Conservation (phyloP, 805 yeast genomes). For the Myxozyma lipomycoides region DNA sequence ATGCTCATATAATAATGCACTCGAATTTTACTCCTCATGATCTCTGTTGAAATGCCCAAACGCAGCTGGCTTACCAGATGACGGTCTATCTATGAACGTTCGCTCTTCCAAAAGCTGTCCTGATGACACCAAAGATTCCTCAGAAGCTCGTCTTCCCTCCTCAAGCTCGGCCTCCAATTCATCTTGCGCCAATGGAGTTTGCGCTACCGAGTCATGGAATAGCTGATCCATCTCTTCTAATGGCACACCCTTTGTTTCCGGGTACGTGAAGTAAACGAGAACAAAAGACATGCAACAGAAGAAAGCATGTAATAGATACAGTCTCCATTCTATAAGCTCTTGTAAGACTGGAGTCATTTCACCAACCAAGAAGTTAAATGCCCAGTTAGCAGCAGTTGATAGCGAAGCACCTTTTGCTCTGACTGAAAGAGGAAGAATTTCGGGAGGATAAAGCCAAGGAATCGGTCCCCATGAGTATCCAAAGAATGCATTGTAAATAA, state of each 20-base stretch:
- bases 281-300: constrained; percentile 71
- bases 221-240: constrained; percentile 90
- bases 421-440: constrained; percentile 68
- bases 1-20: too few relatives aligned
- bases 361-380: constrained; percentile 87
- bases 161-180: constrained; percentile 26
- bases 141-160: constrained; percentile 17
- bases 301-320: constrained; percentile 76
- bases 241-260: constrained; percentile 85
- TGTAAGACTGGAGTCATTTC: constrained; percentile 84
- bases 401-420: constrained; percentile 88
- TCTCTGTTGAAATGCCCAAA: neutral
- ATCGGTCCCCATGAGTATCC: constrained; percentile 80
- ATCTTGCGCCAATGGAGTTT: constrained; percentile 20
- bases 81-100: constrained; percentile 10
- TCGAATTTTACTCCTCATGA: neutral
- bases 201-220: constrained; percentile 58
- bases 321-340: constrained; percentile 69
- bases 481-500: constrained; percentile 73
- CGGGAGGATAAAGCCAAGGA: constrained; percentile 32
- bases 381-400: constrained; percentile 91
- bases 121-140: neutral
- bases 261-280: constrained; percentile 68
- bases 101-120: constrained; percentile 15
- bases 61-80: neutral